A percentile compares a stretch with the other conserved stretches of the same genome.
Evolutionary conservation across 192 early-diverging fungal species (phyloP).

Genomic region (Coemansia sp.): DNA sequence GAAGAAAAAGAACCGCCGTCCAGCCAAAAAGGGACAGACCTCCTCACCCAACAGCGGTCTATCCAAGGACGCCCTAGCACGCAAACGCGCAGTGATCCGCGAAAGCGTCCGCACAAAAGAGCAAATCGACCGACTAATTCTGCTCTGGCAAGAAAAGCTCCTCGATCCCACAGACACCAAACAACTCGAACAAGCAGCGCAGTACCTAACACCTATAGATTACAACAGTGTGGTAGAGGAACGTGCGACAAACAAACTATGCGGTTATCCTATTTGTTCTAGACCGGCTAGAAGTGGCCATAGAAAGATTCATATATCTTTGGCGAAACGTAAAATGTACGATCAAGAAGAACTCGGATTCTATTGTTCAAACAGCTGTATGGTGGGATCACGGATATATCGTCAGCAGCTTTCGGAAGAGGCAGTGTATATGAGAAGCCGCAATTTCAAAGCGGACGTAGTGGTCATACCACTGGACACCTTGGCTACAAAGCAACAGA

Average conservation of each 20-base stretch:
- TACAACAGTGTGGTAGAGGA: slow-evolving; percentile 73
- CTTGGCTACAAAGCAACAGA: no score
- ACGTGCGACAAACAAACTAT: slow-evolving; percentile 61
- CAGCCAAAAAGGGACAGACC: neutral
- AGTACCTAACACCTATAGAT: slow-evolving; percentile 60
- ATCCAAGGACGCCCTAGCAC: slow-evolving; percentile 8
- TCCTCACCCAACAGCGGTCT: neutral
- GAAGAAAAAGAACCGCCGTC: neutral
- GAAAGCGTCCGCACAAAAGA: slow-evolving; percentile 23
- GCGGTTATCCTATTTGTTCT: slow-evolving; percentile 83
- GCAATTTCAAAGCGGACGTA: slow-evolving; percentile 13
- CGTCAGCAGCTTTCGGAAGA: slow-evolving; percentile 68
- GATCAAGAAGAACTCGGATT: slow-evolving; percentile 63
- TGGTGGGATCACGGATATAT: slow-evolving; percentile 69
- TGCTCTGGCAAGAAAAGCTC: slow-evolving; percentile 49
- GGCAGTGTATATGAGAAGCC: slow-evolving; percentile 62
- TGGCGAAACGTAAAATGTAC: slow-evolving; percentile 69
- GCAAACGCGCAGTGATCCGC: slow-evolving; percentile 10
- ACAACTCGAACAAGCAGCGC: slow-evolving; percentile 44
- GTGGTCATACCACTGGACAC: slow-evolving; percentile 15
- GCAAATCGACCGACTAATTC: slow-evolving; percentile 27
- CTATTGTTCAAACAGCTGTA: slow-evolving; percentile 71
- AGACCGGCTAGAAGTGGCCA: slow-evolving; percentile 9
- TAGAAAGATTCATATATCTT: slow-evolving; percentile 63
- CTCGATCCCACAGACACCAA: slow-evolving; percentile 10